Evolutionary conservation across 1,139 yeast species (phyloP), one percentile per base, ranked within the genome.

Genomic region (Meyerozyma smithsonii): DNA sequence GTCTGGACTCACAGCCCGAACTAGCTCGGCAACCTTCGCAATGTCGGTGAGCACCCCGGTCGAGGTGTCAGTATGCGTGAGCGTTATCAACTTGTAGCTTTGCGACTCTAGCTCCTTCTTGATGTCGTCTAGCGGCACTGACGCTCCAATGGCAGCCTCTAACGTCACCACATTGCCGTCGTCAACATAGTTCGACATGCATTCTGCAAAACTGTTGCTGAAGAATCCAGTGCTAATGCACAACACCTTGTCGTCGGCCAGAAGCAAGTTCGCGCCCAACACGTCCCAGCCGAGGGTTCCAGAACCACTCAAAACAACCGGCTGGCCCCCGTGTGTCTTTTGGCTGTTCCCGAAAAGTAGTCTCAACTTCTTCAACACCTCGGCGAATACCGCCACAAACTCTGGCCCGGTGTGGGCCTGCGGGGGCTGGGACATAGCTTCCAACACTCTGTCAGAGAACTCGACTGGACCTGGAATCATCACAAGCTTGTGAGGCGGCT

Each of bases 21-120:
- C 44, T 6, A 39, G 18, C 23, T 33, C 23, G 16, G 38, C 36
- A 8, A 43, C 33, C 21, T 38, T 40, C 30, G 40, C 26, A 7
- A 48, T 33, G 18, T 47, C 44, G 7, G 39, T 32, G 35, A 44
- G 39, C 14, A 46, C 43, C 8, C 47, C 51, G 12, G 48, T 42
- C 3, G 46, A 38, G 21, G 41, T 37, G 36, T 47, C 46, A 10
- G 42, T 39, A 12, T 47, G 50, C 16, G 46, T 38, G 10, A 47
- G 28, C 7, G 44, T 38, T 21, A 47, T 40, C 17, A 40, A 28
- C 5, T 28, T 23, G 21, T 37, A 36, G 28, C 17, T 12, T 20
- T 17, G 12, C 12, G 7, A 11, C 7, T 21, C 19, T 5, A 38
- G 24, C 25, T 28, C 28, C 15, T 8, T 17, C n/a, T 35, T 14